Evolutionary conservation across 257 asterid genomes (phyloP).

Genomic region (Asclepias syriaca): DNA sequence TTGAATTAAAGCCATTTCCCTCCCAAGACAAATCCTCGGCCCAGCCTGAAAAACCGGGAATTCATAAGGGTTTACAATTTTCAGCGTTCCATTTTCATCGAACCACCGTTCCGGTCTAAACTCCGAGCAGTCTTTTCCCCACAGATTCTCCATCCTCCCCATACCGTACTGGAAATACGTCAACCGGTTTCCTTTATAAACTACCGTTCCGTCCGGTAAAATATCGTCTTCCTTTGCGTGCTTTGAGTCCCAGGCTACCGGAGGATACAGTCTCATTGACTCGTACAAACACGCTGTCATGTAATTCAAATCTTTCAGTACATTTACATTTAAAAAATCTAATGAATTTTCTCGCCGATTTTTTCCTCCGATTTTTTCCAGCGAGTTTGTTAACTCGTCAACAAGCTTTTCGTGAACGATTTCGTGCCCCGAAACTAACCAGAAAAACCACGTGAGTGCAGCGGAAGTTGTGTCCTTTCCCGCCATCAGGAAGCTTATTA

Average conservation of each 20-base stretch:
- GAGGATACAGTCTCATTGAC: slow-evolving; percentile 26
- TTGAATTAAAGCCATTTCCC: slow-evolving; percentile 41
- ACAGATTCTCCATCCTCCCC: slow-evolving; percentile 47
- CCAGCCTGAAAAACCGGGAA: slow-evolving; percentile 42
- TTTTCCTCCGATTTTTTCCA: not conserved
- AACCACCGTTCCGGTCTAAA: slow-evolving; percentile 56
- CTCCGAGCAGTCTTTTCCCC: slow-evolving; percentile 50
- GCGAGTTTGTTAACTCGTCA: not conserved
- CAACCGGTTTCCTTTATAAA: slow-evolving; percentile 39
- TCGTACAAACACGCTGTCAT: slow-evolving; percentile 50
- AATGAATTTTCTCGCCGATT: not conserved
- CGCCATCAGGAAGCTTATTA: slow-evolving; percentile 50
- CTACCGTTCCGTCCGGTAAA: slow-evolving; percentile 45
- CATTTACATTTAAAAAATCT: not conserved
- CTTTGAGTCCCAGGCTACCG: not conserved
- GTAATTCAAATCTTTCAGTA: slow-evolving; percentile 38
- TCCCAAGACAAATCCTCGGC: slow-evolving; percentile 40
- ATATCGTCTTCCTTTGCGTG: slow-evolving; percentile 31
- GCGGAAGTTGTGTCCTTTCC: slow-evolving; percentile 59
- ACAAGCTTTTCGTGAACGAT: slow-evolving; percentile 18
- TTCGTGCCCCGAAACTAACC: slow-evolving; percentile 29
- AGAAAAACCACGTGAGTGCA: slow-evolving; percentile 58
- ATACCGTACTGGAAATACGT: slow-evolving; percentile 47
- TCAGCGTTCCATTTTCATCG: slow-evolving; percentile 18
- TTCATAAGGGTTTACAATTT: slow-evolving; percentile 22